Evolutionary conservation across 257 asterid species (phyloP), one percentile per base, ranked within the genome.

Genomic region (Solanum virginianum): DNA sequence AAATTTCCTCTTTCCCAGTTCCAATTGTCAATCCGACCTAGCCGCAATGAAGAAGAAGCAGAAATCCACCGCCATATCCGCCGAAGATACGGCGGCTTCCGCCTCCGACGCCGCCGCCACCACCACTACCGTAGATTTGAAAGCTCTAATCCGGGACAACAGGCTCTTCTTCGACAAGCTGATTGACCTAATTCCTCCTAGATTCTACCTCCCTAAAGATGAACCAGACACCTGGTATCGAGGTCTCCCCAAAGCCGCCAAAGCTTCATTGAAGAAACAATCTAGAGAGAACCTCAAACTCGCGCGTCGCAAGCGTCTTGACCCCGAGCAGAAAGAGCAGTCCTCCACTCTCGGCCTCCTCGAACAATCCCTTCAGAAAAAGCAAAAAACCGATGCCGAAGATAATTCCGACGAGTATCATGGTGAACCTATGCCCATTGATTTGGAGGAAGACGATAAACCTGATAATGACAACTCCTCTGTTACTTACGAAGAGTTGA

Each of bases 271-370:
- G 5, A 96, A 92, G 88, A 91, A 89, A 7, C 95, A 96, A 75
- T 83, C 98, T 7, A 91, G 79, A n/a, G 83, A 88, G 70, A 92
- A 96, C 57, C 86, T 92, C 29, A 94, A 93, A 89, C 87, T 90
- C 70, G 92, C 98, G 22, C 95, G 97, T 80, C 94, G 98, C 80
- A 57, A 93, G 22, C 98, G 98, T 82, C 97, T 92, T 86, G 97
- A 96, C 88, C 98, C 98, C 9, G 97, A 92, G 12, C 87, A 85
- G 75, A 91, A 93, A 45, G 83, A 93, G 13, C 86, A 92, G 4
- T 88, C 95, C 80, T 82, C 95, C 75, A 91, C 90, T 63, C 87
- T 91, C 26, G 90, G 85, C 84, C 90, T 85, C 43, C 93, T 89
- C 56, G 88, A 93, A 77, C 94, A 89, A 51, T 89, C 90, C 47